Evolutionary conservation across 1,284 basidiomycete species (phyloP).

Genomic region (Taiwanofungus camphoratus): DNA sequence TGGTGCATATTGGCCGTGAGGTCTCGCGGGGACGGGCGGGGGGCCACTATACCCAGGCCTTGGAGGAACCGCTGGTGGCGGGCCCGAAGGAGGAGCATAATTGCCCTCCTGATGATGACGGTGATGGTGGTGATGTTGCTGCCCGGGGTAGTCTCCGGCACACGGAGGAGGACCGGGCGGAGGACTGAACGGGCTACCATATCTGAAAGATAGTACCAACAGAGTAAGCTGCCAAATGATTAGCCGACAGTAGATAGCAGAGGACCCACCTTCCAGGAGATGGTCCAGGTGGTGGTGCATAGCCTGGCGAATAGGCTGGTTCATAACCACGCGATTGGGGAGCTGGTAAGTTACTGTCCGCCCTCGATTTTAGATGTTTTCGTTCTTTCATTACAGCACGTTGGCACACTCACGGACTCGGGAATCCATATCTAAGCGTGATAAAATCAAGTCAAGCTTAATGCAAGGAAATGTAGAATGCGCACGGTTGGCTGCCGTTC

Average conservation of each 20-base stretch:
- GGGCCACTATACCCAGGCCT: slow-evolving; percentile 10
- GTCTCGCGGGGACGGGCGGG: neutral
- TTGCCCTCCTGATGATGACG: slow-evolving; percentile 10
- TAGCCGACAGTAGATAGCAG: neutral
- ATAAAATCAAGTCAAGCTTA: no score
- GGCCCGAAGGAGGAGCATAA: slow-evolving; percentile 26
- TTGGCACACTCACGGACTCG: no score
- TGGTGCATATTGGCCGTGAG: slow-evolving; percentile 19
- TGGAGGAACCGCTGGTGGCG: slow-evolving; percentile 14
- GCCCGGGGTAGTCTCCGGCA: slow-evolving; percentile 13
- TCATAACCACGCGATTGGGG: slow-evolving; percentile 16
- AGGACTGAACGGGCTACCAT: slow-evolving; percentile 2
- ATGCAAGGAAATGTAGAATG: no score
- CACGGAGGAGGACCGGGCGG: slow-evolving; percentile 6
- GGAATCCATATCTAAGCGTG: no score
- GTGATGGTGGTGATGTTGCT: slow-evolving; percentile 13
- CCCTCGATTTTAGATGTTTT: no score
- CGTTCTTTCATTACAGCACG: no score
- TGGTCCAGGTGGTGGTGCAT: slow-evolving; percentile 24
- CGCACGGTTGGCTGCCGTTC: no score
- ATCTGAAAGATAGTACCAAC: neutral
- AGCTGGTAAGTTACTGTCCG: neutral
- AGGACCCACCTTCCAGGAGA: slow-evolving; percentile 13
- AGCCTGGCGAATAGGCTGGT: slow-evolving; percentile 22
- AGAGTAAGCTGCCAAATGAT: neutral